Base-by-base conservation (phyloP, 2,329 filamentous ascomycete species). In the Phyllosticta citriasiana region DNA sequence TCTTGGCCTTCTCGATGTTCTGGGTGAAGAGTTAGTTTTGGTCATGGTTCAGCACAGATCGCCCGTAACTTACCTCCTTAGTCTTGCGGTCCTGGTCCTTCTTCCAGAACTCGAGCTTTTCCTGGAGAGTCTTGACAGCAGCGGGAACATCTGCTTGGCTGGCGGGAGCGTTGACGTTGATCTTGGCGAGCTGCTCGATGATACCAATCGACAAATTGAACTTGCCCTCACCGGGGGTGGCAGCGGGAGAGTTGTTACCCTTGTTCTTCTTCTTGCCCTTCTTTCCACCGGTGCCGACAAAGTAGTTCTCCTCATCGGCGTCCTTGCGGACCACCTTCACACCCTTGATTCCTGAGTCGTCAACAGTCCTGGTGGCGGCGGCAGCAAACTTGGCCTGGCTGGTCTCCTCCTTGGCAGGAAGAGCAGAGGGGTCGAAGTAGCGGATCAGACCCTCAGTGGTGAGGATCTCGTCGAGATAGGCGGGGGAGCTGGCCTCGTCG, bases 1-100 rank as follows among this genome's bases (percentile, higher is more conserved):
- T 93, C 81, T 96, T 88, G 64, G 94, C 94, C 78, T 97, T 96
- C 65, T 91, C 89, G 64, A 97, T 88, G 81, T 99, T 99, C 94
- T 97, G 33, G 25, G 14, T 40, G 26, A 22, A 57, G 19, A 59
- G 53, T 19, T 24, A 40, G 35, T 55, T 12, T 47, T 33, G 5
- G 26, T n/a, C 56, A 26, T 50, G 40, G n/a, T 51, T 30, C 16
- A 47, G 14, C 30, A n/a, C 9, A 9, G 2, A 16, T 5, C 7
- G 51, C 3, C 22, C 7, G 53, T 19, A 66, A 78, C 87, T 81
- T 78, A 96, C 94, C 79, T 90, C 88, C 74, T 94, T 84, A 22
- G 94, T 99, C 82, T 97, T 91, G 66, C 84, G 81, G 62, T 88
- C 84, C 80, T 97, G 94, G 77, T 96, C 89, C 58, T 84, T 80